Base-by-base conservation (phyloP, 768 basidiomycete genomes). In the Xerocomellus chrysenteron region DNA sequence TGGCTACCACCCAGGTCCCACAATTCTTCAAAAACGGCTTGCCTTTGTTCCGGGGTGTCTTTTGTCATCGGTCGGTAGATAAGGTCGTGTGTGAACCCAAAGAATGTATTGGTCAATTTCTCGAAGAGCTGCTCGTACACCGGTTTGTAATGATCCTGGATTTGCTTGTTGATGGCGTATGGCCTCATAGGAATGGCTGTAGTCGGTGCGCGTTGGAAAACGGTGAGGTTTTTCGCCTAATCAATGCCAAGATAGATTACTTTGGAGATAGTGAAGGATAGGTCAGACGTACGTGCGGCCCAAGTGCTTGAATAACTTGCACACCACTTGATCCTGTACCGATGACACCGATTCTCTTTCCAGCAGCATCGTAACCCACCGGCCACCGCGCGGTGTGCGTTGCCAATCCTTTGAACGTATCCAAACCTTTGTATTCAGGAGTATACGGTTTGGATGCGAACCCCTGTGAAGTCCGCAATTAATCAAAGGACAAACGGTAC, bases 171-270 rank as follows among this genome's bases (percentile, higher is more conserved):
- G 26, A 59, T 16, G 19, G 33, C 16, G 30, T 45, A 60, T 21
- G 36, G 33, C 14, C 44, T 28, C 59, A 60, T 60, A 0, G 59
- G 59, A n/a, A 60, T 3, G 4, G 57, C 57, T 4, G 40, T 44
- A 12, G 53, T 60, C 8, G 57, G 59, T 10, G 59, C 12, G 13
- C 52, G 59, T 42, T 60, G 59, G 40, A 59, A 60, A 17, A 59
- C 47, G 7, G 59, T 54, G 21, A 60, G 57, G 24, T 28, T 14
- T 26, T 57, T 41, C 1, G 39, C 57, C 55, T 57, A 57, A 16
- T 40, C 6, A n/a, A 40, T 11, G 17, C 10, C 13, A 39, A 26
- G 17, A 2, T 51, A 14, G 17, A 1, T 51, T 17, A 9, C 39
- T 33, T 50, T 3, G n/a, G 12, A n/a, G 9, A 9, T 13, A 19